phyloP scores from a whole-genome alignment of 164 flowering plant species.

The Umbilicus rupestris region DNA sequence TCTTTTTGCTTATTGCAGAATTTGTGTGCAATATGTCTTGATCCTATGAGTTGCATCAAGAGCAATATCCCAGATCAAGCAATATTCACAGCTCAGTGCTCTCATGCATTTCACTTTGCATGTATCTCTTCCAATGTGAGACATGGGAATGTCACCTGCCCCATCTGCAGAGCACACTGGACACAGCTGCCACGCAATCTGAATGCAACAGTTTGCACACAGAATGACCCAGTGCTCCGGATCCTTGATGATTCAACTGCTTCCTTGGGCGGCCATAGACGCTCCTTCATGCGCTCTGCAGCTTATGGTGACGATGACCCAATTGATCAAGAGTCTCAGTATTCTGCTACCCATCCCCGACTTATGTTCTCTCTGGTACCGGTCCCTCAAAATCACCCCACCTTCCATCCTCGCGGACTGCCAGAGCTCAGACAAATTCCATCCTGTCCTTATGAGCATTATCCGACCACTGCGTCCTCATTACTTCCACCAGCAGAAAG shows the following conservation, averaged over 20 bases:
- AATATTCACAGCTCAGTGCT: constrained; percentile 83
- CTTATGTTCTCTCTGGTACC: constrained; percentile 43
- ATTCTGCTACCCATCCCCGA: constrained; percentile 26
- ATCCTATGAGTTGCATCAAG: constrained; percentile 43
- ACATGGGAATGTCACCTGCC: constrained; percentile 85
- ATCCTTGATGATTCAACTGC: constrained; percentile 90
- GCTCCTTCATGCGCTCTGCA: constrained; percentile 63
- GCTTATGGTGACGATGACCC: constrained; percentile 76
- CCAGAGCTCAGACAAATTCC: not conserved
- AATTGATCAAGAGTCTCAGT: constrained; percentile 38
- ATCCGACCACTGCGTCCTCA: not conserved
- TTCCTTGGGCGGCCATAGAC: constrained; percentile 68
- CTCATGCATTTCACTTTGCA: constrained; percentile 76
- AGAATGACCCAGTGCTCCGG: constrained; percentile 56
- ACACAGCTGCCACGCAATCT: constrained; percentile 72
- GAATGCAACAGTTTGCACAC: constrained; percentile 26
- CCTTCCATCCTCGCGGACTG: not conserved
- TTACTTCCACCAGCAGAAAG: not conserved
- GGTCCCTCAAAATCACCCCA: constrained; percentile 17
- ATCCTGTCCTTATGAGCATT: not conserved
- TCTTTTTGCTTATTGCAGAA: constrained; percentile 35
- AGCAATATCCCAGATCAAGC: constrained; percentile 49
- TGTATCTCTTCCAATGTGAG: constrained; percentile 87
- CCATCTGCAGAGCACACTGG: constrained; percentile 87
- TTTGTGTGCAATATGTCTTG: constrained; percentile 76